Base-by-base conservation (phyloP, 306 rosid genomes). In the Purshia tridentata region DNA sequence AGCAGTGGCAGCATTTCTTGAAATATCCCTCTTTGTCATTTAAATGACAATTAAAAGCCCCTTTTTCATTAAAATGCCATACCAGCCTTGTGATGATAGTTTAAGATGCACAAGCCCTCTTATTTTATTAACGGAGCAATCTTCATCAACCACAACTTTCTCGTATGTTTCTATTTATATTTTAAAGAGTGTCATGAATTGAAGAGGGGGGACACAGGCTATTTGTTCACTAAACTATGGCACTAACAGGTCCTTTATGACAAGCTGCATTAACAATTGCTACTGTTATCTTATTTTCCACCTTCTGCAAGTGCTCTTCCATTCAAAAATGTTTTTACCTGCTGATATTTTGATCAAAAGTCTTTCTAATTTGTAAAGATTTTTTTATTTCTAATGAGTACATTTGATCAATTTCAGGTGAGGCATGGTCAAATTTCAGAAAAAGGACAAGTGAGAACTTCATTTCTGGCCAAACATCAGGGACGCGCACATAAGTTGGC, bases 401-500 rank as follows among this genome's bases (percentile, higher is more conserved):
- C 53, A 46, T 72, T 40, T 76, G 42, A 74, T 78, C 63, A 65
- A 78, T 82, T 86, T 82, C 73, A 91, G 98, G 99, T 88, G 80
- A 91, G 96, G 72, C 93, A 84, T 77, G 90, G 89, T 73, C 91
- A 78, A 67, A 83, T 91, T 84, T 78, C 70, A 49, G 90, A 89
- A 45, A 19, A 60, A 3, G 95, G 93, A 67, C 37, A 29, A 45
- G 95, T 91, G 70, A 86, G 83, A 59, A 84, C 86, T 60, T 79
- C 81, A 56, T 46, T 81, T 54, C 82, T 94, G 61, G 91, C 73
- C 60, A 86, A 45, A 70, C 99, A 94, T 85, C 80, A 70, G 41
- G 95, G 92, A 71, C 84, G 91, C 37, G 97, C 90, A 74, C 99
- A 94, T 87, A 94, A 91, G 83, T 77, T 94, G 85, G 97, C 99